Evolutionary conservation across 257 asterid species (phyloP), one percentile per base, ranked within the genome.

Genomic region (Solanum chiquidenum): DNA sequence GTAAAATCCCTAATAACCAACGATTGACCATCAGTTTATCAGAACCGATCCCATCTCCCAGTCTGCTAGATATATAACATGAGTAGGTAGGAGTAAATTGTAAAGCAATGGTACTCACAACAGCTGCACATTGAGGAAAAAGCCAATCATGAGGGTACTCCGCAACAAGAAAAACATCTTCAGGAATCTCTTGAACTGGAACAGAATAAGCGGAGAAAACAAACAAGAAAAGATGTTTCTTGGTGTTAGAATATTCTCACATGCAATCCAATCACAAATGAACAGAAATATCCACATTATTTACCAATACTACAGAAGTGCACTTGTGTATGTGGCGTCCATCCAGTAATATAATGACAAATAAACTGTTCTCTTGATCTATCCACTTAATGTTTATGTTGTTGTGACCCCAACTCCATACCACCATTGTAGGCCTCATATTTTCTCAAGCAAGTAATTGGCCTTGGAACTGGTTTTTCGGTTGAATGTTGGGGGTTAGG

Each of bases 61-160:
- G 10, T 74, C 4, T 74, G 49, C 82, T 35, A 20, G 5, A 21
- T n/a, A 38, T 6, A n/a, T 38, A 76, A 38, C 34, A 75, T 23
- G 83, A 16, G 40, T 83, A 55, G 35, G 23, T 23, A 7, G 46
- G 66, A 29, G 21, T 20, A 34, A n/a, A 46, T 42, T 23, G 74
- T 33, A 37, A 40, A 27, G 29, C 34, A 86, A 84, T 14, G 71
- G 31, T 89, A 92, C 98, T 92, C 90, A 97, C 99, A 94, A 97
- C 99, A 83, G 99, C 98, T 12, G 99, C 94, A 77, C 99, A 97
- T 87, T 91, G 98, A 90, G 99, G 98, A 92, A 97, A 97, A 90
- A 97, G 89, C 99, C 99, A 96, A 91, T 97, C 99, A 73, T 97
- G 99, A 87, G 99, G 99, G 91, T 98, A 97, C 90, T 97, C 99